These are phyloP conservation scores for Podospora bellae-mahoneyi DNA, from an alignment of 495 filamentous ascomycete genomes.

Conservation along the genomic window DNA sequence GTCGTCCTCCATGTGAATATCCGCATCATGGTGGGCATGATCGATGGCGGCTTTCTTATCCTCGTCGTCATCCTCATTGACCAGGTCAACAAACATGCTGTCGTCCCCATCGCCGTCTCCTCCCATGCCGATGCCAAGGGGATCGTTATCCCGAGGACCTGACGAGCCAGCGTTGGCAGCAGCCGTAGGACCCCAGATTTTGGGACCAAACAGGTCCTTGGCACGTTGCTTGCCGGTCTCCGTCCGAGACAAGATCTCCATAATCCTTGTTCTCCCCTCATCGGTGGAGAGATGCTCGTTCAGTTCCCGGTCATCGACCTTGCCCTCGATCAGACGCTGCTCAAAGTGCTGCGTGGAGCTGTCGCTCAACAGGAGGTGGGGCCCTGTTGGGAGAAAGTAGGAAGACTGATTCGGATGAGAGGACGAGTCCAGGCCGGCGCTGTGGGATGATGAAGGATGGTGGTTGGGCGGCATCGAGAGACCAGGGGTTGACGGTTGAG, in stretches of 20 bases:
- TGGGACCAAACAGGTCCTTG: slow-evolving; percentile 40
- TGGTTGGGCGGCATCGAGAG: slow-evolving; percentile 30
- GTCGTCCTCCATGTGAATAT: slow-evolving; percentile 11
- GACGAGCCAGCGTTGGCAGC: slow-evolving; percentile 1
- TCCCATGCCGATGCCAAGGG: slow-evolving; percentile 32
- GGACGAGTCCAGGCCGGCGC: slow-evolving; percentile 26
- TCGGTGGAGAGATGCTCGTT: slow-evolving; percentile 32
- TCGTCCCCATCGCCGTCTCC: slow-evolving; percentile 46
- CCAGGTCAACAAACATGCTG: slow-evolving; percentile 53
- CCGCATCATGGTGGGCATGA: slow-evolving; percentile 5
- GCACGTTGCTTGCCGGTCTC: slow-evolving; percentile 39
- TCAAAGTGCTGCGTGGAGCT: slow-evolving; percentile 39
- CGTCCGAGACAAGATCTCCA: slow-evolving; percentile 40
- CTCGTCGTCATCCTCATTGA: slow-evolving; percentile 50
- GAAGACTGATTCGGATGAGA: slow-evolving; percentile 24
- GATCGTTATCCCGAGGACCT: slow-evolving; percentile 26
- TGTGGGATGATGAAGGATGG: slow-evolving; percentile 31
- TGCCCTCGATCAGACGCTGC: slow-evolving; percentile 39
- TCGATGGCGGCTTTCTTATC: slow-evolving; percentile 14
- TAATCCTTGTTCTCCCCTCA: slow-evolving; percentile 31
- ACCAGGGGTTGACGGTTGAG: slow-evolving; percentile 42
- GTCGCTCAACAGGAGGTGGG: slow-evolving; percentile 31
- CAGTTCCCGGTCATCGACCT: slow-evolving; percentile 33
- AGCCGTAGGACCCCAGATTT: slow-evolving; percentile 30
- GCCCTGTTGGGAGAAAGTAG: slow-evolving; percentile 38